Conservation (phyloP, 768 basidiomycete genomes). For the Tephrocybe sp. region DNA sequence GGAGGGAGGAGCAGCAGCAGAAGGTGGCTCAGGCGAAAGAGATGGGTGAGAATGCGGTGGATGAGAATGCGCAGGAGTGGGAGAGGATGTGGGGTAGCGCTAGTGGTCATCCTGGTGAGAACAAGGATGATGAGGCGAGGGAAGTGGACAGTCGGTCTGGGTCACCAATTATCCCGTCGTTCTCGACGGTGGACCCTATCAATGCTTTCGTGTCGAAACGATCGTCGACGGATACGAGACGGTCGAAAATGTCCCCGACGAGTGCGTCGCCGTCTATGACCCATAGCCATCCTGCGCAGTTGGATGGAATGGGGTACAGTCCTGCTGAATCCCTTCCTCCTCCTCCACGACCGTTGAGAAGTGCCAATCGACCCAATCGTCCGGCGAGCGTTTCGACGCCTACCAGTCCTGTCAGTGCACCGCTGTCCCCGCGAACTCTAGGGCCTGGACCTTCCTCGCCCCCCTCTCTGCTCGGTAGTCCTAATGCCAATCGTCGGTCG, state of each 20-base stretch:
- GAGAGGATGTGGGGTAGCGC: conserved; percentile 8
- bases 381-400: conserved; percentile 7
- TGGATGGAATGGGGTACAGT: not conserved
- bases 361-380: conserved; percentile 20
- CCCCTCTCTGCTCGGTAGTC: not conserved
- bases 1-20: not conserved
- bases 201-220: conserved; percentile 36
- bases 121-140: conserved; percentile 12
- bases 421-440: not conserved
- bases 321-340: conserved; percentile 11
- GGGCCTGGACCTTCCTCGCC: not conserved
- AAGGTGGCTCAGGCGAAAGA: not conserved
- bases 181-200: conserved; percentile 43
- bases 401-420: conserved; percentile 5
- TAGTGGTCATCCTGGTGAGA: not conserved
- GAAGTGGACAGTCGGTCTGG: not conserved
- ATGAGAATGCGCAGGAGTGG: conserved; percentile 5
- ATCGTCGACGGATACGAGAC: conserved; percentile 1
- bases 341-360: conserved; percentile 28
- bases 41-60: not conserved
- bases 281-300: not conserved
- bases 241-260: conserved; percentile 7
- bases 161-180: conserved; percentile 49
- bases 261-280: conserved; percentile 8
- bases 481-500: conserved; percentile 18